Percentiles rank a stretch among this genome's conserved stretches.
Conservation (phyloP, 2,329 filamentous ascomycete genomes). For the Pyricularia sp. region DNA sequence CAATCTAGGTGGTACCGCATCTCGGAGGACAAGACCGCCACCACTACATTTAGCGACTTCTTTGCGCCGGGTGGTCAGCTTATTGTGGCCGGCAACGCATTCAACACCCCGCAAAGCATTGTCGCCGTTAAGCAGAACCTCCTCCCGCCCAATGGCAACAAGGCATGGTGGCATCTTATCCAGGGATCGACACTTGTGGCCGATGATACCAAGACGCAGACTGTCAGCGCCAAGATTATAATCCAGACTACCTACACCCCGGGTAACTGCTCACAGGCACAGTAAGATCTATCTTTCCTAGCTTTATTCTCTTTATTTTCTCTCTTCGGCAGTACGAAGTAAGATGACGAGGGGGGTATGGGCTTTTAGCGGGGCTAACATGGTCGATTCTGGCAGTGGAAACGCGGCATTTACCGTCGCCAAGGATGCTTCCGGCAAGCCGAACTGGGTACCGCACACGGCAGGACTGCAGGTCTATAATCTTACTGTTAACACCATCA, state of each 20-base stretch:
- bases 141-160: slow-evolving; percentile 9
- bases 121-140: slow-evolving; percentile 8
- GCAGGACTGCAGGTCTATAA: slow-evolving; percentile 8
- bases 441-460: slow-evolving; percentile 9
- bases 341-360: neutral
- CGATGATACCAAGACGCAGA: slow-evolving; percentile 8
- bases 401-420: slow-evolving; percentile 9
- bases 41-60: slow-evolving; percentile 8
- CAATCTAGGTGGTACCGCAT: slow-evolving; percentile 5
- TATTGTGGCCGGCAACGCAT: slow-evolving; percentile 5
- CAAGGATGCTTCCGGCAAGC: slow-evolving; percentile 7
- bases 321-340: no score
- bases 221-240: slow-evolving; percentile 8
- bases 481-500: slow-evolving; percentile 5
- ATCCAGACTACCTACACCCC: slow-evolving; percentile 9
- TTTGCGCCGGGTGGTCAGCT: slow-evolving; percentile 7
- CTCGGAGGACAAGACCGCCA: slow-evolving; percentile 8
- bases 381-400: slow-evolving; percentile 1
- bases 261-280: slow-evolving; percentile 10
- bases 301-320: no score
- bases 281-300: slow-evolving; percentile 3
- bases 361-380: neutral
- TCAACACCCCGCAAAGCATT: slow-evolving; percentile 2
- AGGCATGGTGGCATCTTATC: slow-evolving; percentile 10
- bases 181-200: slow-evolving; percentile 7